phyloP scores from a whole-genome alignment of 129 eudicot species.

The Arctium minus region DNA sequence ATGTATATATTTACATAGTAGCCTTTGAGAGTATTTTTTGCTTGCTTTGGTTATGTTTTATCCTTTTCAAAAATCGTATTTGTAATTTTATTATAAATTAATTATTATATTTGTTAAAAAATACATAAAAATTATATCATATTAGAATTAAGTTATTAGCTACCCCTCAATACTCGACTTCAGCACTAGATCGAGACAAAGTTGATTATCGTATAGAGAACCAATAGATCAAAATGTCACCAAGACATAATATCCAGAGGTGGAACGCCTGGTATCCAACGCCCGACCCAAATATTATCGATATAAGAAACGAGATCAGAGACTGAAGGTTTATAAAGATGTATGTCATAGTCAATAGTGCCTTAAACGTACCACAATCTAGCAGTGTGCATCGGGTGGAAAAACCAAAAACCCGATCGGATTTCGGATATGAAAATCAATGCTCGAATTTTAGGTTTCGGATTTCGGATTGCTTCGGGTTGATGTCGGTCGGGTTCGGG shows the following conservation, averaged over 20 bases:
- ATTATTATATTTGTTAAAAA: background rate
- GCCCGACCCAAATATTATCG: background rate
- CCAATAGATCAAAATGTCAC: background rate
- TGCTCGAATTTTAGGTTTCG: no score
- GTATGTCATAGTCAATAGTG: background rate
- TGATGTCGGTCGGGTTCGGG: no score
- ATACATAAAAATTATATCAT: background rate
- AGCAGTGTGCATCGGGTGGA: no score
- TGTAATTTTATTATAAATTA: background rate
- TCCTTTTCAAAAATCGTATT: background rate
- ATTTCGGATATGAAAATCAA: no score
- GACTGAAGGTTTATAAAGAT: background rate
- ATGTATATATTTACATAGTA: slow-evolving; percentile 49
- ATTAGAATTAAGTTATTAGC: no score
- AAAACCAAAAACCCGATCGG: no score
- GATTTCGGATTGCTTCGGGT: no score
- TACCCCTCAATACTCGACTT: no score
- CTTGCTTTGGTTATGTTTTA: background rate
- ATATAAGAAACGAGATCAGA: background rate
- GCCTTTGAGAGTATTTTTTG: slow-evolving; percentile 22
- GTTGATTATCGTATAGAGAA: background rate
- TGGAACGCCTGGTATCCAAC: background rate
- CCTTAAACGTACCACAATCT: background rate
- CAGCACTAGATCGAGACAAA: no score
- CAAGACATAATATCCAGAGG: background rate